Percentiles rank a stretch among this genome's conserved stretches.
These are phyloP conservation scores for Onygenales sp. DNA, from an alignment of 2,329 filamentous ascomycete species.

Conservation along the genomic window DNA sequence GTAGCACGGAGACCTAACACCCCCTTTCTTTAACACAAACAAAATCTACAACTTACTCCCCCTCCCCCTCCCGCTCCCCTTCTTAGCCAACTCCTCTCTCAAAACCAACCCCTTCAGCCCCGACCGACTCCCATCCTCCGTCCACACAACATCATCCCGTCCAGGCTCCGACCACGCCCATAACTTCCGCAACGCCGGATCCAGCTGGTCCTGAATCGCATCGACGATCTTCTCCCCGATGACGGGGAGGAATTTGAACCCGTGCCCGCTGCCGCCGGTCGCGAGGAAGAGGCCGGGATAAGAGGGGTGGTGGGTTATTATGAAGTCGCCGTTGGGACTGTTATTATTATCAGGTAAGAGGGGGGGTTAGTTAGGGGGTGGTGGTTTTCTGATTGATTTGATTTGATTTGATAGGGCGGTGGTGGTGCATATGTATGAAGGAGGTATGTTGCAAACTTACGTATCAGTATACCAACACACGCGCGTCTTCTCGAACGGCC, in stretches of 20 bases:
- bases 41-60: constrained; percentile 8
- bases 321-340: constrained; percentile 56
- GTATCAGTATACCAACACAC: constrained; percentile 74
- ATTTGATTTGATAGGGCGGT: no score
- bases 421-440: neutral
- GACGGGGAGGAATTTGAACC: constrained; percentile 45
- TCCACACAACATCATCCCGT: constrained; percentile 19
- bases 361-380: neutral
- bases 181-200: constrained; percentile 28
- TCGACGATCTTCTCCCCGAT: constrained; percentile 44
- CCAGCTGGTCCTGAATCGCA: constrained; percentile 35
- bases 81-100: constrained; percentile 29
- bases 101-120: constrained; percentile 26
- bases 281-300: constrained; percentile 43
- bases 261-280: constrained; percentile 45
- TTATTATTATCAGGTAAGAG: neutral
- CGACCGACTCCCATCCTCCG: constrained; percentile 29
- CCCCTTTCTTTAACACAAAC: neutral
- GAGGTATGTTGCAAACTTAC: constrained; percentile 15
- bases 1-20: no score
- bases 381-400: no score
- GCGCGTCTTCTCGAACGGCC: constrained; percentile 53
- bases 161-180: constrained; percentile 33
- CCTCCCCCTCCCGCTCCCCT: constrained; percentile 17
- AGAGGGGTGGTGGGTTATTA: constrained; percentile 59